Evolutionary conservation across 2,329 filamentous ascomycete genomes (phyloP), one percentile per base, ranked within the genome.

Genomic region (Waltergamsia citrina): DNA sequence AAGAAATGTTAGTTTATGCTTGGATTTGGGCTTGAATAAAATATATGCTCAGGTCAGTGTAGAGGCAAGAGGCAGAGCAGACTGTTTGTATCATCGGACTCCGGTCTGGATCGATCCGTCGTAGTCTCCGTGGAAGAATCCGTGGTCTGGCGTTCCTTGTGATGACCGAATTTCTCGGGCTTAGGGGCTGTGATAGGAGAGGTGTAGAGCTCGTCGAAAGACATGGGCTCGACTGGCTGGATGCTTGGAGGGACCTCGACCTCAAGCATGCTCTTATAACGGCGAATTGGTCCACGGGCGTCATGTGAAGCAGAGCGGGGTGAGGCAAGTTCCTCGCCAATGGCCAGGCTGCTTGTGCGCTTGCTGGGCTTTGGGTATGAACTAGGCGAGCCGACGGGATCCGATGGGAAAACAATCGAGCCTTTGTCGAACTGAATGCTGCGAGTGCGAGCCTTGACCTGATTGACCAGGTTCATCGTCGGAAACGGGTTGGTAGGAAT

Each of bases 251-350:
- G 59, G 19, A 61, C 59, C 29, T 69, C 68, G 14, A 74, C 54
- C 29, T 69, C 63, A 15, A 74, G 56, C 70, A 75, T 69, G 50
- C 69, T 75, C 38, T 65, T 61, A 42, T 63, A 70, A 28, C 57
- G 56, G 6, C 42, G 55, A 23, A 48, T 36, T 45, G 32, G 34
- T 33, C 15, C 43, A 36, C 3, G 41, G 28, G 23, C 34, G 35
- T 7, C 43, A 32, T 4, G 42, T 21, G 9, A n/a, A n/a, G 29
- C 14, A 15, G 38, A 36, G 14, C 34, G 33, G 10, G 33, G 27
- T 6, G 29, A 21, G 11, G 23, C 7, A 17, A 41, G 43, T 8
- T 43, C 42, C 24, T 46, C 39, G 7, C 32, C 43, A 11, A 35
- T 29, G 1, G 50, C 43, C 18, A 51, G 42, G 42, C 50, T 57